A percentile compares a stretch with the other conserved stretches of the same genome.
Evolutionary conservation across 495 filamentous ascomycete genomes (phyloP).

Genomic region (Geopyxis carbonaria): DNA sequence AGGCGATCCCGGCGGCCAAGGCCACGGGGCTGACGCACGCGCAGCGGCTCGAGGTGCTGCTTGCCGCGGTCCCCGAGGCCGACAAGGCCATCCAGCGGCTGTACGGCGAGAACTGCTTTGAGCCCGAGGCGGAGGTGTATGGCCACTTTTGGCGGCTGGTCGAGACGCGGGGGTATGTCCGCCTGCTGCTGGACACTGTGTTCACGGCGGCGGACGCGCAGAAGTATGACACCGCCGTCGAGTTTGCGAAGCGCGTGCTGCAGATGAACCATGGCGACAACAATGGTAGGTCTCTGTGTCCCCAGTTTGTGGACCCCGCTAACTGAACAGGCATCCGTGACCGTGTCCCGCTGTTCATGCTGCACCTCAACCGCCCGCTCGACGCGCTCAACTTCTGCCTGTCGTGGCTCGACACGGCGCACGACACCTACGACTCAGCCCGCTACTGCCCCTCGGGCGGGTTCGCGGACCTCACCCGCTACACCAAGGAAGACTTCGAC

Average conservation of each 20-base stretch:
- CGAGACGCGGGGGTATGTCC: conserved; percentile 9
- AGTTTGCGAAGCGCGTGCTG: conserved; percentile 4
- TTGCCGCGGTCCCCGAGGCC: conserved; percentile 9
- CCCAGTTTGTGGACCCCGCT: too few species aligned
- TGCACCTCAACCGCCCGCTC: conserved; percentile 10
- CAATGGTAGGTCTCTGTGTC: conserved; percentile 7
- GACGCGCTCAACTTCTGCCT: conserved; percentile 15
- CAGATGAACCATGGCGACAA: conserved; percentile 15
- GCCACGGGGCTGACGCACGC: conserved; percentile 4
- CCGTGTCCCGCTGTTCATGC: conserved; percentile 10
- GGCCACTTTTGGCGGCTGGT: conserved; percentile 11
- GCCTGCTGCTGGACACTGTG: conserved; percentile 11
- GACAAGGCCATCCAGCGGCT: conserved; percentile 7
- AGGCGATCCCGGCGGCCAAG: background rate
- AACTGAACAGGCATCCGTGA: conserved; percentile 10
- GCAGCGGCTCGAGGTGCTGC: conserved; percentile 12
- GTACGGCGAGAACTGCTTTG: conserved; percentile 9
- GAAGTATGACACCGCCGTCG: conserved; percentile 9
- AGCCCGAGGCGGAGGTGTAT: conserved; percentile 7
- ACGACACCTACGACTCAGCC: conserved; percentile 7
- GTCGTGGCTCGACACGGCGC: conserved; percentile 9
- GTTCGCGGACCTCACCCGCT: conserved; percentile 10
- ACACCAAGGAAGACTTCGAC: conserved; percentile 11
- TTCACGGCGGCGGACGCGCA: conserved; percentile 5
- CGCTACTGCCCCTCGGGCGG: conserved; percentile 11